Base-by-base conservation (phyloP, 768 basidiomycete species). In the Neoboletus brunneissimus region DNA sequence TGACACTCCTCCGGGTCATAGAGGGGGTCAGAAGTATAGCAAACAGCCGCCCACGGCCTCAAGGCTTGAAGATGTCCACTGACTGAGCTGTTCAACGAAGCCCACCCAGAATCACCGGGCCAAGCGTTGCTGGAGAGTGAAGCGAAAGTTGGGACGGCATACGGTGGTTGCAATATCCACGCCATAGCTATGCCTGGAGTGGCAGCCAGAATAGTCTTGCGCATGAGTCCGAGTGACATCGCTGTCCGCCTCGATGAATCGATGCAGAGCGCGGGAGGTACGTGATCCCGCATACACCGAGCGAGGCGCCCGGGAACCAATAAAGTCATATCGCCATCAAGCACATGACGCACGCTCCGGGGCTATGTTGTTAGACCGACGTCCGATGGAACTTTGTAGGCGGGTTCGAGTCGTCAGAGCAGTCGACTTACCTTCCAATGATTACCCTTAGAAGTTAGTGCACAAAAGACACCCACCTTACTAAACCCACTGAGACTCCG, bases 41-140 rank as follows among this genome's bases (percentile, higher is more conserved):
- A 66, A 29, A 57, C 55, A 15, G 62, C 65, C 1, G 65, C 65
- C 64, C 62, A 66, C 1, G 65, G 64, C 18, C 64, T 57, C 23
- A 66, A 57, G 1, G 57, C 35, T 34, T 60, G 55, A 44, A 66
- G 62, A 7, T 53, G 59, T 25, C 65, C 65, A 32, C 54, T 32
- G n/a, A 66, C 10, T 2, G 65, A 55, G 25, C 5, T 31, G 8
- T 66, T 66, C 49, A 66, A 46, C n/a, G 35, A 25, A 20, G 47
- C 44, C 62, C 65, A 64, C 1, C 48, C 40, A 8, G 51, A 51
- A 9, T 31, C 27, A 20, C 9, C 22, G 6, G 61, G 64, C 64
- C 64, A 63, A 29, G 41, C 4, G 12, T 23, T 31, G 35, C 51
- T 54, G 11, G 53, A 56, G 11, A 53, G 31, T 4, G 57, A 44